Percentiles rank a stretch among this genome's conserved stretches.
These are phyloP conservation scores for Torulaspora gathmanii DNA, from an alignment of 805 yeast genomes.

Conservation along the genomic window DNA sequence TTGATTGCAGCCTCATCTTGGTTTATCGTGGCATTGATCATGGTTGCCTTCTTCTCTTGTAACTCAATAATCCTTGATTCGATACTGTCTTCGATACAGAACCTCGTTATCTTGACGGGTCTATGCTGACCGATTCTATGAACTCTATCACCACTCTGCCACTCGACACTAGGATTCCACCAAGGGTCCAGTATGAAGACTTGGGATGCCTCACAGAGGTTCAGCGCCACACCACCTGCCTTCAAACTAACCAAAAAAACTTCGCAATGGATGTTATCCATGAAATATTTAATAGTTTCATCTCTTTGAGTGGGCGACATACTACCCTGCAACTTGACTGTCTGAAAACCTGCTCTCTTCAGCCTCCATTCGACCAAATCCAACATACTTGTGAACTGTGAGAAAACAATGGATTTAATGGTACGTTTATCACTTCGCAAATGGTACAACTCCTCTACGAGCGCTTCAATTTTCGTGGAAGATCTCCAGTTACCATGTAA, in stretches of 20 bases:
- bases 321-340: constrained; percentile 91
- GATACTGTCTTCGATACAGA: constrained; percentile 93
- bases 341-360: constrained; percentile 89
- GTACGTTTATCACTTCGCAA: constrained; percentile 83
- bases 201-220: constrained; percentile 94
- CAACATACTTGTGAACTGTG: constrained; percentile 95
- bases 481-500: constrained; percentile 89
- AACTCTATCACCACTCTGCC: constrained; percentile 98
- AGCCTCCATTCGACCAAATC: constrained; percentile 95
- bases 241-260: constrained; percentile 90
- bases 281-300: constrained; percentile 80
- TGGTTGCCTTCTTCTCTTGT: constrained; percentile 95
- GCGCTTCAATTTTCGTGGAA: constrained; percentile 93
- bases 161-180: constrained; percentile 99
- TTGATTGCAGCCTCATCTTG: constrained; percentile 88
- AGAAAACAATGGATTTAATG: constrained; percentile 91
- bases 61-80: constrained; percentile 93
- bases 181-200: constrained; percentile 95
- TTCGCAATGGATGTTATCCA: constrained; percentile 89
- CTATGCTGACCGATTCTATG: constrained; percentile 95
- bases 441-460: constrained; percentile 86
- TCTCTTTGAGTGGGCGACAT: constrained; percentile 97
- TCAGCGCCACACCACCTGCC: constrained; percentile 98
- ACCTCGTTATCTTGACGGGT: constrained; percentile 87
- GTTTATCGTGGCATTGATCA: constrained; percentile 96